Evolutionary conservation across 352 stramenopile species (phyloP).

Genomic region (Globisporangium irregulare): DNA sequence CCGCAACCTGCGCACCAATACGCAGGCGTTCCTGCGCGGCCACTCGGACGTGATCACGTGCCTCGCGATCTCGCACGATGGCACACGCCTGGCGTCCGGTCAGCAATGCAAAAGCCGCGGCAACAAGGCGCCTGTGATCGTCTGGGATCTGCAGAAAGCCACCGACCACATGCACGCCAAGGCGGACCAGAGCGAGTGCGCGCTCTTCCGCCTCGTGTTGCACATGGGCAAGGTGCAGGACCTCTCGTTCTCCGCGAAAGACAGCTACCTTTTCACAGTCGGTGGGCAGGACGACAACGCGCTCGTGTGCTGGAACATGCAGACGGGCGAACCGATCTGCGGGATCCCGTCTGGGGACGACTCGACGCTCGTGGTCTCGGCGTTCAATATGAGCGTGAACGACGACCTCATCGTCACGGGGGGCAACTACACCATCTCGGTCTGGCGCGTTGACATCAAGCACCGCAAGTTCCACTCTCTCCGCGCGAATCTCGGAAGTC

Average conservation of each 20-base stretch:
- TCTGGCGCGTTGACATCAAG: conserved; percentile 86
- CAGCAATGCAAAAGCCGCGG: conserved; percentile 92
- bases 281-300: conserved; percentile 97
- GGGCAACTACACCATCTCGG: conserved; percentile 92
- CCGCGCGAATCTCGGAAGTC: conserved; percentile 91
- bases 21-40: conserved; percentile 89
- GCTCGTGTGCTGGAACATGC: conserved; percentile 95
- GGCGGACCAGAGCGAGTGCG: conserved; percentile 63
- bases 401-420: conserved; percentile 93
- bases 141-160: conserved; percentile 92
- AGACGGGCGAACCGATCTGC: conserved; percentile 87
- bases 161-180: conserved; percentile 64
- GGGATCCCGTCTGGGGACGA: conserved; percentile 92
- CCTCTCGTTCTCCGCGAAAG: conserved; percentile 87
- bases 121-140: conserved; percentile 92
- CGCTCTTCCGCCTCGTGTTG: conserved; percentile 91
- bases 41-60: conserved; percentile 93
- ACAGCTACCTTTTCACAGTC: conserved; percentile 90
- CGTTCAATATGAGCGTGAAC: conserved; percentile 79
- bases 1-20: conserved; percentile 70
- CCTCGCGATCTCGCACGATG: conserved; percentile 90
- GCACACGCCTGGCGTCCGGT: conserved; percentile 82
- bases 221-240: conserved; percentile 95
- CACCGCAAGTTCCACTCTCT: conserved; percentile 93
- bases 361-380: conserved; percentile 84